Percentiles rank a stretch among this genome's conserved stretches.
Evolutionary conservation across 1,284 basidiomycete genomes (phyloP).

Genomic region (Sphagnurus paluster): DNA sequence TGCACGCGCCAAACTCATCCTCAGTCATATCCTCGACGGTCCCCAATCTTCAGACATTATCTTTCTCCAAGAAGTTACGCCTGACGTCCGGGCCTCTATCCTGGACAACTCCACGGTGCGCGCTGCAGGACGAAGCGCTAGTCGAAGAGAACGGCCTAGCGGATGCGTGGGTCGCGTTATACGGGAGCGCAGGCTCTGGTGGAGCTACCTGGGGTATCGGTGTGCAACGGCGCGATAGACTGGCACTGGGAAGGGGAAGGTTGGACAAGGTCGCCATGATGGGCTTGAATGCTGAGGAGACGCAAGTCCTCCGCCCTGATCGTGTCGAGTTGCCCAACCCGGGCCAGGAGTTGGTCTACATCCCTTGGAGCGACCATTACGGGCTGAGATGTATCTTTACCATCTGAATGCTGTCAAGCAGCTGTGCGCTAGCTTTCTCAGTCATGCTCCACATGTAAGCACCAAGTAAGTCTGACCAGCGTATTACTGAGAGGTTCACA

Average conservation of each 20-base stretch:
- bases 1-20: constrained; percentile 33
- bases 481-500: too few relatives aligned
- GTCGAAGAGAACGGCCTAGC: constrained; percentile 37
- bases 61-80: constrained; percentile 39
- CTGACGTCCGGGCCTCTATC: constrained; percentile 23
- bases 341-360: constrained; percentile 20
- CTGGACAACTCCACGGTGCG: constrained; percentile 32
- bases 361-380: constrained; percentile 36
- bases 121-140: constrained; percentile 31
- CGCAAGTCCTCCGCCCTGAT: constrained; percentile 36
- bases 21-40: constrained; percentile 32
- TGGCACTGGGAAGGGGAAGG: constrained; percentile 34
- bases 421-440: background rate
- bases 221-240: constrained; percentile 26
- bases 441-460: too few relatives aligned
- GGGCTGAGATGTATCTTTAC: constrained; percentile 32
- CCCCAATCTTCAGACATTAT: too few relatives aligned
- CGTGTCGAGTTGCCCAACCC: constrained; percentile 32
- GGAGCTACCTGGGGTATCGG: constrained; percentile 39
- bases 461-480: too few relatives aligned
- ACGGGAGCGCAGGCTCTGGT: constrained; percentile 25
- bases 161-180: constrained; percentile 40
- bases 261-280: constrained; percentile 42
- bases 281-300: constrained; percentile 33
- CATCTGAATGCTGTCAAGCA: constrained; percentile 12